A percentile compares a stretch with the other conserved stretches of the same genome.
These are phyloP conservation scores for Tylopilus intermedius DNA, from an alignment of 768 basidiomycete genomes.

Conservation along the genomic window DNA sequence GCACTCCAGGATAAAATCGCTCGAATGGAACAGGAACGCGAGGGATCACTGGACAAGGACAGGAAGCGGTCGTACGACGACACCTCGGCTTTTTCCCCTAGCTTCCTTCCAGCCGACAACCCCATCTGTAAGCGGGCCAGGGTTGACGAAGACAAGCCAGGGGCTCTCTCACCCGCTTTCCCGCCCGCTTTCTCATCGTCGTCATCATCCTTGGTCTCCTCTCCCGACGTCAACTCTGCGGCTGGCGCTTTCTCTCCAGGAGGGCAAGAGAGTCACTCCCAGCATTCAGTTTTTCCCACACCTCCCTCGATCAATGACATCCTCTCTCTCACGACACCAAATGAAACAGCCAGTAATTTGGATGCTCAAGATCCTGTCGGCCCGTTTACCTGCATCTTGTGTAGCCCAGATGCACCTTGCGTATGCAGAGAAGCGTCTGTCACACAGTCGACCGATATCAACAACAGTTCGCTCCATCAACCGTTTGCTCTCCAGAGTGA, in stretches of 20 bases:
- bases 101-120: conserved; percentile 18
- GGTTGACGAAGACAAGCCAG: conserved; percentile 23
- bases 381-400: conserved; percentile 62
- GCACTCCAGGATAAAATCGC: conserved; percentile 49
- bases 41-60: conserved; percentile 33
- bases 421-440: conserved; percentile 68
- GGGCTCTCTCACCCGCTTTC: conserved; percentile 14
- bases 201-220: conserved; percentile 48
- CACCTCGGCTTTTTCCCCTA: conserved; percentile 33
- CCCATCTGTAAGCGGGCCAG: conserved; percentile 37
- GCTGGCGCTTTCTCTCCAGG: conserved; percentile 31
- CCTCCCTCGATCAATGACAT: conserved; percentile 28
- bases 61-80: conserved; percentile 59
- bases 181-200: conserved; percentile 31
- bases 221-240: conserved; percentile 37
- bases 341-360: conserved; percentile 28
- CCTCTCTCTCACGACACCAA: conserved; percentile 35
- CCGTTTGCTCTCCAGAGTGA: conserved; percentile 13
- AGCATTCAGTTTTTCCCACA: conserved; percentile 29
- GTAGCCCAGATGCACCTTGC: conserved; percentile 63
- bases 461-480: conserved; percentile 5
- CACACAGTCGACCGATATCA: conserved; percentile 37
- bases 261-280: conserved; percentile 22
- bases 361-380: conserved; percentile 30
- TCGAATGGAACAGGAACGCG: conserved; percentile 38